A percentile compares a stretch with the other conserved stretches of the same genome.
Conservation (phyloP, 371 early-diverging fungal species). For the Syncephalastrum sp. region DNA sequence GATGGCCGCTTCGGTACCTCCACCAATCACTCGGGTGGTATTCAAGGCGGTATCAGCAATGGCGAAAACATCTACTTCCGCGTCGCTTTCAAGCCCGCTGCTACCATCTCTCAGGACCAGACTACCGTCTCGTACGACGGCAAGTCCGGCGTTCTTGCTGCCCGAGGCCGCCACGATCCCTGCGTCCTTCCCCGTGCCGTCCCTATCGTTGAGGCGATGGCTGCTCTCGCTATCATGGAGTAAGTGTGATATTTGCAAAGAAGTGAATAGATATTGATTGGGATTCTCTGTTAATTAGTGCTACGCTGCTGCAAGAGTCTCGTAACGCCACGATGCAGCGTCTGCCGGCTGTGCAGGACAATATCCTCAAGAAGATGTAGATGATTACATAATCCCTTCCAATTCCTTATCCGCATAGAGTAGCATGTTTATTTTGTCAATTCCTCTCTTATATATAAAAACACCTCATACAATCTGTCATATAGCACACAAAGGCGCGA, state of each 20-base stretch:
- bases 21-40: conserved; percentile 95
- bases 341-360: conserved; percentile 48
- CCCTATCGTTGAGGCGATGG: conserved; percentile 98
- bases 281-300: conserved; percentile 28
- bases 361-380: not conserved
- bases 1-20: conserved; percentile 73
- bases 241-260: conserved; percentile 29
- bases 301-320: conserved; percentile 64
- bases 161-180: conserved; percentile 96
- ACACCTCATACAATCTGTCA: too few relatives aligned
- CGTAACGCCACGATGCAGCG: conserved; percentile 55
- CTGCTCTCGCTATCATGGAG: conserved; percentile 93
- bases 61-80: conserved; percentile 96
- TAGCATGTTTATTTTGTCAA: conserved; percentile 1
- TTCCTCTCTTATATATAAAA: not conserved
- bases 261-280: not conserved
- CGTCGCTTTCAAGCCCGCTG: conserved; percentile 96
- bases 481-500: not conserved
- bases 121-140: conserved; percentile 87
- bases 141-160: conserved; percentile 76
- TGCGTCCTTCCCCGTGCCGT: conserved; percentile 95
- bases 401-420: too few relatives aligned
- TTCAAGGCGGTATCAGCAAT: conserved; percentile 96
- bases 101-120: conserved; percentile 93
- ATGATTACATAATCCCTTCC: too few relatives aligned